These are phyloP conservation scores for Pythium utonaiense DNA, from an alignment of 352 stramenopile species.

Conservation along the genomic window DNA sequence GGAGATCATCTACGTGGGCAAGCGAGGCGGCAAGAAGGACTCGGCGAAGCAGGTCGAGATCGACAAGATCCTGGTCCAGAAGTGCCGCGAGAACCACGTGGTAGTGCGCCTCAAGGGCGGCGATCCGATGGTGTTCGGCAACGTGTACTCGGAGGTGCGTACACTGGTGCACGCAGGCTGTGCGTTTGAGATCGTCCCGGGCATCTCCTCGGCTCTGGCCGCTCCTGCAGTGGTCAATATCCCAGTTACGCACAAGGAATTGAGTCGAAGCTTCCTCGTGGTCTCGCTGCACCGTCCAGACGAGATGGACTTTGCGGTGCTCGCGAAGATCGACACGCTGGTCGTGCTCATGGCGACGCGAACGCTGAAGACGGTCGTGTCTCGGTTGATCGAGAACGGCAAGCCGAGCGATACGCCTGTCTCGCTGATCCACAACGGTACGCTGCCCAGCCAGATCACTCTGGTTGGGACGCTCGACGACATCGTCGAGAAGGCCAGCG, in stretches of 20 bases:
- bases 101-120: slow-evolving; percentile 69
- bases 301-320: slow-evolving; percentile 56
- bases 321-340: slow-evolving; percentile 50
- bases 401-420: slow-evolving; percentile 40
- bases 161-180: slow-evolving; percentile 41
- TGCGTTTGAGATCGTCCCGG: slow-evolving; percentile 59
- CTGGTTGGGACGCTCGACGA: slow-evolving; percentile 47
- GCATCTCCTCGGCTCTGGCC: slow-evolving; percentile 62
- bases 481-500: slow-evolving; percentile 42
- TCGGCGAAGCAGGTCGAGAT: slow-evolving; percentile 68
- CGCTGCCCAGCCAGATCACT: slow-evolving; percentile 50
- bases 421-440: slow-evolving; percentile 58
- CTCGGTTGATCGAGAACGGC: slow-evolving; percentile 39
- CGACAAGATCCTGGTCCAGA: slow-evolving; percentile 52
- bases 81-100: slow-evolving; percentile 44
- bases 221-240: slow-evolving; percentile 59
- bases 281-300: slow-evolving; percentile 62
- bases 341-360: slow-evolving; percentile 60
- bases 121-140: slow-evolving; percentile 71
- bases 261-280: slow-evolving; percentile 61
- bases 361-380: slow-evolving; percentile 45
- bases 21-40: slow-evolving; percentile 60
- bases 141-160: slow-evolving; percentile 70
- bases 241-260: slow-evolving; percentile 63
- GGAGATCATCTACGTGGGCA: slow-evolving; percentile 68